A percentile compares a stretch with the other conserved stretches of the same genome.
Conservation (phyloP, 2,329 filamentous ascomycete genomes). For the Ambrosiella cleistominuta region DNA sequence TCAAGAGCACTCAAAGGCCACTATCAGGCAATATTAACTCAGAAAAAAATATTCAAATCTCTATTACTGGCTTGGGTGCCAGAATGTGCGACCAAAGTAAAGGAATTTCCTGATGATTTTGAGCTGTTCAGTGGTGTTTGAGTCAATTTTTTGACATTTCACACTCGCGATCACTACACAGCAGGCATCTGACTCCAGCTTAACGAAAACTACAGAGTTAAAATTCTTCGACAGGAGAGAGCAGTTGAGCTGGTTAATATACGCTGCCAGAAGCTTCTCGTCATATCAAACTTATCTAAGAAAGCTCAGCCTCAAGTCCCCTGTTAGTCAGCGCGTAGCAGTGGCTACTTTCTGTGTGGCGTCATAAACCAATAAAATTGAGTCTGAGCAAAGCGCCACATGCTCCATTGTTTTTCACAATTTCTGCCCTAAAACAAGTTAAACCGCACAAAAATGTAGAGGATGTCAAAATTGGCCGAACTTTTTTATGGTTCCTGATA, state of each 20-base stretch:
- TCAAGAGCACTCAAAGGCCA: neutral
- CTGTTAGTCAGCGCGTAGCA: constrained; percentile 1
- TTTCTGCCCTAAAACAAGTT: constrained; percentile 8
- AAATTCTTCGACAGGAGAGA: neutral
- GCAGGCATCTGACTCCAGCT: neutral
- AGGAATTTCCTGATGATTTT: neutral
- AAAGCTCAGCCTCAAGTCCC: constrained; percentile 1
- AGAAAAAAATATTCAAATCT: neutral
- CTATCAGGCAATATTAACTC: neutral
- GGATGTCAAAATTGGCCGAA: constrained; percentile 10
- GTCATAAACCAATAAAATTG: neutral
- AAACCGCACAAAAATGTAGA: constrained; percentile 10
- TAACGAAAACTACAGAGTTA: constrained; percentile 1
- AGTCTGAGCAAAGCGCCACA: neutral
- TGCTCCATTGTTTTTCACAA: constrained; percentile 1
- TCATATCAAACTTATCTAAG: constrained; percentile 2
- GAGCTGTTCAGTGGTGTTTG: neutral
- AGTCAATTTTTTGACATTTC: neutral
- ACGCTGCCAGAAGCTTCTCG: constrained; percentile 10
- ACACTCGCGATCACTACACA: constrained; percentile 1
- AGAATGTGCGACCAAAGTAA: neutral
- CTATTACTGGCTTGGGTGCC: neutral
- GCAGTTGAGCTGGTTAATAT: constrained; percentile 4
- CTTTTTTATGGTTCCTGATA: constrained; percentile 9
- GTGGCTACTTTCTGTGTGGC: neutral